These are phyloP conservation scores for Cladochytrium tenue DNA, from an alignment of 371 early-diverging fungal species.

Conservation along the genomic window DNA sequence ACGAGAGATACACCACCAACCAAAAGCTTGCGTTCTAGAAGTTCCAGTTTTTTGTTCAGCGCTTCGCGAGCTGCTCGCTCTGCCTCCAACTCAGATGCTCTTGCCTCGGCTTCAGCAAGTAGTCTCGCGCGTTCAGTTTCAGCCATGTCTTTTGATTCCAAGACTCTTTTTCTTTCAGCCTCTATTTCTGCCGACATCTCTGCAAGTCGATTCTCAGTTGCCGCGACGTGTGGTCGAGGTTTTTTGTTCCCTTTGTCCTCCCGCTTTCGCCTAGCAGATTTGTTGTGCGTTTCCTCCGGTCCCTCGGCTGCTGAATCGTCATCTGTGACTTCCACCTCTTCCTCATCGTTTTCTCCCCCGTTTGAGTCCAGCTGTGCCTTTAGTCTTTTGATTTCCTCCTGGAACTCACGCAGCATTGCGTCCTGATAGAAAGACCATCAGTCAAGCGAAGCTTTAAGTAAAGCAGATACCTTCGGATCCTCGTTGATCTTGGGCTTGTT, in stretches of 20 bases:
- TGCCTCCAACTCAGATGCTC: conserved; percentile 47
- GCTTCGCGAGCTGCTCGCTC: conserved; percentile 44
- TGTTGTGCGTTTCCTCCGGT: conserved; percentile 28
- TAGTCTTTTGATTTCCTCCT: conserved; percentile 61
- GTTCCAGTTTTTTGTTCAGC: conserved; percentile 39
- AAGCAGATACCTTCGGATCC: conserved; percentile 37
- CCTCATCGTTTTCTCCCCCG: conserved; percentile 25
- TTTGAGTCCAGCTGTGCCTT: conserved; percentile 48
- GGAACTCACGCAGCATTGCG: conserved; percentile 64
- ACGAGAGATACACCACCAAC: conserved; percentile 49
- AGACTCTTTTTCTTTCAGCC: conserved; percentile 46
- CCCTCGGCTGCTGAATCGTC: conserved; percentile 42
- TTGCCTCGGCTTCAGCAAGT: conserved; percentile 39
- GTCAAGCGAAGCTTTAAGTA: not conserved
- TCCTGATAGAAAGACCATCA: conserved; percentile 37
- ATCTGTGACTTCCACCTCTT: conserved; percentile 47
- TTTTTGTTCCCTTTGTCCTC: conserved; percentile 4
- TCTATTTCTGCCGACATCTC: conserved; percentile 51
- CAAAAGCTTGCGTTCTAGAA: conserved; percentile 52
- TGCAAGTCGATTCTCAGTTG: conserved; percentile 39
- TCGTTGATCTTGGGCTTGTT: conserved; percentile 70
- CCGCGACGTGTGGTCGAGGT: conserved; percentile 11
- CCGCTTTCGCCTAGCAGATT: conserved; percentile 1
- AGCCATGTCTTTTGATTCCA: conserved; percentile 50
- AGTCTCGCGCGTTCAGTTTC: conserved; percentile 49